Percentiles rank a stretch among this genome's conserved stretches.
phyloP scores from a whole-genome alignment of 306 rosid genomes.

The Rosa multiflora region DNA sequence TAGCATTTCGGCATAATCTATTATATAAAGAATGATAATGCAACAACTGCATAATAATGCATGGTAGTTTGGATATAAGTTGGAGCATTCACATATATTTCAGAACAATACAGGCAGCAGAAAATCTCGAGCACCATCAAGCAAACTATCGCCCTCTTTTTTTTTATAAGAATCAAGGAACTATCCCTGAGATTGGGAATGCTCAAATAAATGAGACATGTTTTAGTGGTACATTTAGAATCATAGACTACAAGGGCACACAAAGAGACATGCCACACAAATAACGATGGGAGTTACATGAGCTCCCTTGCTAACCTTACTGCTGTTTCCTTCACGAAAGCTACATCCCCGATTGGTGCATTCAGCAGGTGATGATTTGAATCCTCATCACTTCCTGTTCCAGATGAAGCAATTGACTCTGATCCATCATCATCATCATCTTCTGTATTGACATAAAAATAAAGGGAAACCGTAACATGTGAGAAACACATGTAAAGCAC shows the following conservation, averaged over 20 bases:
- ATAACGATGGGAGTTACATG: slow-evolving; percentile 35
- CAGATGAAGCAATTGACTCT: slow-evolving; percentile 54
- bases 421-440: slow-evolving; percentile 68
- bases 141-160: neutral
- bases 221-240: slow-evolving; percentile 32
- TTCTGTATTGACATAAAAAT: slow-evolving; percentile 43
- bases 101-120: slow-evolving; percentile 26
- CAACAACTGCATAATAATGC: neutral
- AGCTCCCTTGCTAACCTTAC: slow-evolving; percentile 66
- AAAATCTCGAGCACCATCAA: slow-evolving; percentile 27
- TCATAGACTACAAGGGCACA: slow-evolving; percentile 28
- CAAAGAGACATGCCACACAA: slow-evolving; percentile 25
- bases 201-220: slow-evolving; percentile 17
- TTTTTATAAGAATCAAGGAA: slow-evolving; percentile 19
- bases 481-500: neutral
- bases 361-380: slow-evolving; percentile 63
- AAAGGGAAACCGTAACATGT: neutral
- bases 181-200: slow-evolving; percentile 20
- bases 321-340: slow-evolving; percentile 67
- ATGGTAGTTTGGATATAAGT: neutral
- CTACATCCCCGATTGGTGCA: slow-evolving; percentile 55
- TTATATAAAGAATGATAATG: neutral
- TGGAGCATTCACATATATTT: slow-evolving; percentile 18
- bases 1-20: neutral
- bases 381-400: slow-evolving; percentile 64